Base-by-base conservation (phyloP, 1,284 basidiomycete genomes). In the Ceratobasidium sp. region DNA sequence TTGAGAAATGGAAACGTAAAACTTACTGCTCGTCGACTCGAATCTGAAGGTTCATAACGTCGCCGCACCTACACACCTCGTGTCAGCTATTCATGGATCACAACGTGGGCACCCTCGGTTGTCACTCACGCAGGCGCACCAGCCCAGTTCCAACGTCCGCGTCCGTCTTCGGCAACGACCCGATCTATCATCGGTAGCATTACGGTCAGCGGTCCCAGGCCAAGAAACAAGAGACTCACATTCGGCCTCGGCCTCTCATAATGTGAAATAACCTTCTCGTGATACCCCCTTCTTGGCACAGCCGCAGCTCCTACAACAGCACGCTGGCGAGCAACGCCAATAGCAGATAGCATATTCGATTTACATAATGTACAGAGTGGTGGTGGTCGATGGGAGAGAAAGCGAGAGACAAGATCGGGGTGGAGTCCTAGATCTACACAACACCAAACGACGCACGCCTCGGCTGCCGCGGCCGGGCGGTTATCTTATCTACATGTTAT, bases 31-130 rank as follows among this genome's bases (percentile, higher is more conserved):
- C 96, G 85, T 97, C 92, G 77, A 99, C 98, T 81, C 95, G 94
- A 84, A 99, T 99, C 85, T 98, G 97, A 32, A 99, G 91, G 86
- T 99, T 99, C 97, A 99, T 99, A 68, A 99, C 96, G 85, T 98
- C 97, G 81, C 90, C 91, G 82, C 92, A 95, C 13, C 93, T 94
- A 29, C 25, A 25, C 29, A 29, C 19, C 46, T 17, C 11, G 6
- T n/a, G 32, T 62, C 37, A 44, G 19, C 32, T 19, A 44, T 29
- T 44, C 56, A 73, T 40, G 37, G 37, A 40, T 37, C 44, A 56
- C 37, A 37, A 56, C 37, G 25, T 44, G 44, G 25, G 49, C 32
- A 49, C 51, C 43, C 15, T 49, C 25, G 25, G 25, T 29, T 29
- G 25, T 29, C 19, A 92, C 96, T 82, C 88, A 98, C 88, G 95